Base-by-base conservation (phyloP, 2,329 filamentous ascomycete genomes). In the Colletotrichum costaricense region DNA sequence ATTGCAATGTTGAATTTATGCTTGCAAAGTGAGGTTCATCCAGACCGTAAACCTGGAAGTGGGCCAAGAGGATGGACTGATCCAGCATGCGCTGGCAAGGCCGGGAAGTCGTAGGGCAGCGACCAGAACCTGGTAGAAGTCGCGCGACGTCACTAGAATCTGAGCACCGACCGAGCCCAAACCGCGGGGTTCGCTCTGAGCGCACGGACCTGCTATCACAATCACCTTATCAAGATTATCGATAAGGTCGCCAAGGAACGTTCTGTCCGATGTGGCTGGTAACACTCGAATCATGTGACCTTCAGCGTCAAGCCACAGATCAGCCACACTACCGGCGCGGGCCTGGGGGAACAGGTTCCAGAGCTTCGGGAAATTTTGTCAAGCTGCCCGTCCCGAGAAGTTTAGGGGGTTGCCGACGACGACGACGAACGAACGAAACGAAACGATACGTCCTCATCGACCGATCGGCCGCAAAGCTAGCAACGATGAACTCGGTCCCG, bases 401-500 rank as follows among this genome's bases (percentile, higher is more conserved):
- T 33, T 62, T 22, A 52, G 52, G 64, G 63, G 59, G 55, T 11
- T 22, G 42, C 52, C 67, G 72, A 67, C 57, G 63, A 69, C 64
- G 64, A 74, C 56, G 62, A 65, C 72, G 58, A 75, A 75, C 63
- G 33, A 42, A 49, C 42, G 42, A 49, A 49, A 49, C 42, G 52
- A 42, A 42, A 49, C 42, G 42, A 49, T 49, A 49, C 42, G 52
- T 35, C 63, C 33, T 52, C 38, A 42, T 42, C 38, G 38, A 65
- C 52, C 52, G 33, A 65, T 49, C 33, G 52, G 30, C 33, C 38
- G 30, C 30, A 33, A 52, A 24, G 54, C 12, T 46, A 73, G 76
- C 75, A 69, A 81, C 78, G 75, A 84, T 86, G 81, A 84, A 83
- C 76, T 77, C 81, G 77, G 79, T 78, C 77, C 75, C 79, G 56